Conservation (phyloP, 108 stramenopile species). For the Conticribra guillardii region DNA sequence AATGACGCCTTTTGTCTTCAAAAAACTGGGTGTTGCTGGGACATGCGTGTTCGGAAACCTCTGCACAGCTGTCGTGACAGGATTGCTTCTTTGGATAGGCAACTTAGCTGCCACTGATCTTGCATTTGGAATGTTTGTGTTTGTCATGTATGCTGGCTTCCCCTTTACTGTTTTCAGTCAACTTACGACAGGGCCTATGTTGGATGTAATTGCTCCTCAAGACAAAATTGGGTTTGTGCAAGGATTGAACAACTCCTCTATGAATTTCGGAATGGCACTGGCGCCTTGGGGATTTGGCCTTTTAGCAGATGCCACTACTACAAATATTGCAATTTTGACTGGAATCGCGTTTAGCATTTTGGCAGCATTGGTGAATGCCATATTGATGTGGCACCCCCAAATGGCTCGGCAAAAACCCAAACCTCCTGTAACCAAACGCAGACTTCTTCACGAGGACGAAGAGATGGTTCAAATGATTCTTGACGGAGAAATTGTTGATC, state of each 20-base stretch:
- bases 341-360: constrained; percentile 46
- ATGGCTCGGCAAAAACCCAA: constrained; percentile 35
- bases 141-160: constrained; percentile 57
- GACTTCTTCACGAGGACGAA: constrained; percentile 37
- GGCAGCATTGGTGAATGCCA: constrained; percentile 49
- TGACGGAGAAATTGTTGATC: constrained; percentile 43
- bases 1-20: constrained; percentile 50
- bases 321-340: constrained; percentile 23
- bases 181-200: constrained; percentile 61
- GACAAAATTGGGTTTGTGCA: constrained; percentile 58
- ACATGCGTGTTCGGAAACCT: constrained; percentile 58
- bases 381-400: constrained; percentile 38
- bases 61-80: constrained; percentile 50
- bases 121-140: constrained; percentile 50
- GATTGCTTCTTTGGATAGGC: constrained; percentile 45
- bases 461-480: constrained; percentile 46
- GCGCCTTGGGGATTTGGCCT: constrained; percentile 62
- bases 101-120: constrained; percentile 38
- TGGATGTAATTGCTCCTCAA: constrained; percentile 54
- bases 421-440: constrained; percentile 16
- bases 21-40: constrained; percentile 49
- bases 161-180: constrained; percentile 64
- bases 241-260: constrained; percentile 55
- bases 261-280: constrained; percentile 67
- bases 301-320: constrained; percentile 48